Conservation (phyloP, 805 yeast species). For the Lipomyces yamadae region DNA sequence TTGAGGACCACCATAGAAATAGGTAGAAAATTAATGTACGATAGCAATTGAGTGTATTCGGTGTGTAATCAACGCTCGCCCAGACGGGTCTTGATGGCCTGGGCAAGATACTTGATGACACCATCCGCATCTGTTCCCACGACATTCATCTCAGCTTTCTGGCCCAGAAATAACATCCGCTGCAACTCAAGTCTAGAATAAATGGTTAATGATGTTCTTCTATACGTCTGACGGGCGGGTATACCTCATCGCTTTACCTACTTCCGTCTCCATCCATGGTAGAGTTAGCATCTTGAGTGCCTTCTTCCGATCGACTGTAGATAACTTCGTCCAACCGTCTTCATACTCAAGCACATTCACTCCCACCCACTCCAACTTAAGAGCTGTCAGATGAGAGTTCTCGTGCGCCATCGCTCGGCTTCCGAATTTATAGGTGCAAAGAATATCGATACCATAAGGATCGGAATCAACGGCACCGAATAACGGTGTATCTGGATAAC, state of each 20-base stretch:
- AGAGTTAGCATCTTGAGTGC: conserved; percentile 43
- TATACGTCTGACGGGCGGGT: background rate
- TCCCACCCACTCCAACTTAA: conserved; percentile 48
- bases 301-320: conserved; percentile 44
- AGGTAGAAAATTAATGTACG: background rate
- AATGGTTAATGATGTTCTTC: background rate
- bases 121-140: conserved; percentile 38
- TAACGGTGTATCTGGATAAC: conserved; percentile 49
- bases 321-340: conserved; percentile 43
- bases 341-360: conserved; percentile 50
- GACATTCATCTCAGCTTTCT: conserved; percentile 64
- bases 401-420: conserved; percentile 28
- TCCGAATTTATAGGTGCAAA: conserved; percentile 47
- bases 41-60: background rate
- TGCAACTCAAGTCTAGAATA: conserved; percentile 55
- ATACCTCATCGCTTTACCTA: conserved; percentile 21
- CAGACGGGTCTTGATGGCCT: conserved; percentile 1
- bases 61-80: background rate
- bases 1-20: background rate
- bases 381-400: conserved; percentile 21
- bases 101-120: conserved; percentile 34
- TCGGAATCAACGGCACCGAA: conserved; percentile 65
- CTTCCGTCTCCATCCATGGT: conserved; percentile 17
- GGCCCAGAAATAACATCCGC: conserved; percentile 55
- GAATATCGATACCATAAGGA: conserved; percentile 64